Percentiles rank a stretch among this genome's conserved stretches.
Evolutionary conservation across 192 early-diverging fungal species (phyloP).

Genomic region (Allomyces arbusculus): DNA sequence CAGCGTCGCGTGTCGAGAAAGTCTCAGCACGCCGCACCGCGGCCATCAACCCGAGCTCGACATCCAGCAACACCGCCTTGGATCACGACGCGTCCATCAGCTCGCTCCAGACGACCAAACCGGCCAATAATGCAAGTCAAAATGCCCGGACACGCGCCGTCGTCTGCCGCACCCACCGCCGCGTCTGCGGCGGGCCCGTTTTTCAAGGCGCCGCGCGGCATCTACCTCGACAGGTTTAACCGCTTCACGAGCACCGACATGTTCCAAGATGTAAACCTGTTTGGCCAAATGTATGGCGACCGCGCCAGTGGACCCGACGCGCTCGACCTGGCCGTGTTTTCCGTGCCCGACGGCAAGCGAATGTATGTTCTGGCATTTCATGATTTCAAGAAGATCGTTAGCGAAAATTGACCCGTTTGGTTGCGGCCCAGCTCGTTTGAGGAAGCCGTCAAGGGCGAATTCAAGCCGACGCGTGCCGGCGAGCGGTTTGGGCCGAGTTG

Average conservation of each 20-base stretch:
- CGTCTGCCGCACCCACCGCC: too few relatives aligned
- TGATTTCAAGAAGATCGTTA: too few relatives aligned
- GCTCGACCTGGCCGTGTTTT: conserved; percentile 34
- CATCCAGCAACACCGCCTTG: too few relatives aligned
- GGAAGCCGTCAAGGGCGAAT: conserved; percentile 51
- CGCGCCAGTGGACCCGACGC: conserved; percentile 24
- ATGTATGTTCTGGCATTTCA: conserved; percentile 8
- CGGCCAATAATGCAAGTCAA: too few relatives aligned
- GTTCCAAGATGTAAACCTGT: conserved; percentile 31
- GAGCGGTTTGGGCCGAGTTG: conserved; percentile 69
- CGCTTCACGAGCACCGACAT: conserved; percentile 34
- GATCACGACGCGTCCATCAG: too few relatives aligned
- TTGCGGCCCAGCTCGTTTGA: conserved; percentile 21
- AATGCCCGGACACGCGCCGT: too few relatives aligned
- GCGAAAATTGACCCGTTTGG: too few relatives aligned
- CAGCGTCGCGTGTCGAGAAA: too few relatives aligned
- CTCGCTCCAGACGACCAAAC: too few relatives aligned
- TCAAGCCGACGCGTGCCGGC: conserved; percentile 42
- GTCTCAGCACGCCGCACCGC: too few relatives aligned
- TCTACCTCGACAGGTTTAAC: conserved; percentile 50
- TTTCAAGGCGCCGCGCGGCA: conserved; percentile 16
- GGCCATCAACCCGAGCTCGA: too few relatives aligned
- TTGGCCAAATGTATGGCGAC: conserved; percentile 22
- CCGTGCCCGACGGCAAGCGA: conserved; percentile 43
- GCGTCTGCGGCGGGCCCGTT: too few relatives aligned